Evolutionary conservation across 331 rosid species (phyloP), one percentile per base, ranked within the genome.

Genomic region (Rosa hybrid): DNA sequence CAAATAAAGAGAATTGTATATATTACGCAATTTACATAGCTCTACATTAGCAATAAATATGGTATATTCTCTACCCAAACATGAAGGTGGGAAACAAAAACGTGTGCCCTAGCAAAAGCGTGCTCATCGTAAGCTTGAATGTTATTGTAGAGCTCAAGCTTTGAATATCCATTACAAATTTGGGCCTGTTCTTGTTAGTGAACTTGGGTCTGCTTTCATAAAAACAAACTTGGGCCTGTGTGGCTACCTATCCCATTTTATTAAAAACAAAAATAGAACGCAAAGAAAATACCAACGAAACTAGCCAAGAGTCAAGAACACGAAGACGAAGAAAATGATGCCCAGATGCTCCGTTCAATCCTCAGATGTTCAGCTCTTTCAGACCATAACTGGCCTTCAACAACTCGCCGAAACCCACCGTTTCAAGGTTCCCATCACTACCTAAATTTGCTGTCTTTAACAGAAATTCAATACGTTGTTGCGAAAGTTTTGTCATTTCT

Each of bases 321-420:
- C 8, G 49, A 20, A 8, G 38, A 42, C 44, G 74, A 38, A 14
- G 76, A 70, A n/a, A 72, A 86, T 91, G 94, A 78, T 83, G 77
- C 83, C 91, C 74, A 82, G 83, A 60, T 86, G 91, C 87, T 83
- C 90, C 21, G 83, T 75, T 82, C 82, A 77, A 5, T 81, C 91
- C 30, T 80, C 76, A 7, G 88, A 81, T 17, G 77, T 62, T 75
- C 86, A 65, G 13, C 71, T 86, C 38, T 84, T 90, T 80, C 94
- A 88, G 80, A 87, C 62, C 84, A 73, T 92, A 41, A 89, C 72
- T 25, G 95, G 95, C 60, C 89, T 91, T 77, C 92, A 85, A 57
- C 89, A 86, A 73, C 91, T 94, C 70, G 90, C 92, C 69, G 90
- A 91, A 83, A 80, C 94, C 18, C 90, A 82, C 14, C 89, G 81